phyloP scores from a whole-genome alignment of 495 filamentous ascomycete species.

The Penicillium arizonense region DNA sequence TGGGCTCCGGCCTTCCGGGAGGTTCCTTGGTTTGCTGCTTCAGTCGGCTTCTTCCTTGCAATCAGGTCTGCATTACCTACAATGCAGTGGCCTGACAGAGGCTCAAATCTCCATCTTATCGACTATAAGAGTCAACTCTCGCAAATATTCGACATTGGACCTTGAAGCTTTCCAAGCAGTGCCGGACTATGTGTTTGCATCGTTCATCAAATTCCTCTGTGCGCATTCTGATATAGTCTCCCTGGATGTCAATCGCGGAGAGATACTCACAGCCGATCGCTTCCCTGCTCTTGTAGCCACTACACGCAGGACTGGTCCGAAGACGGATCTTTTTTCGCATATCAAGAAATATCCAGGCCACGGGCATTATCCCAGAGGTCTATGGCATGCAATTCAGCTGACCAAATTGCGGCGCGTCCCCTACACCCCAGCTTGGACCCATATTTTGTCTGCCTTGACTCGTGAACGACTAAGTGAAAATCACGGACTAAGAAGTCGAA shows the following conservation, averaged over 20 bases:
- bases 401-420: conserved; percentile 28
- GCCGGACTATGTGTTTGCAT: conserved; percentile 41
- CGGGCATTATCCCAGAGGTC: conserved; percentile 23
- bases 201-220: conserved; percentile 51
- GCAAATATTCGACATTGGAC: conserved; percentile 13
- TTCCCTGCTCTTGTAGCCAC: conserved; percentile 31
- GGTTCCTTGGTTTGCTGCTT: conserved; percentile 50
- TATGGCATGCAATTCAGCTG: conserved; percentile 46
- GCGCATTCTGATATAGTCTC: conserved; percentile 15
- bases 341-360: conserved; percentile 15
- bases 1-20: conserved; percentile 38
- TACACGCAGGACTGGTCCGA: not conserved
- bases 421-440: conserved; percentile 40
- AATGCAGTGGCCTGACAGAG: conserved; percentile 30
- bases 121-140: conserved; percentile 20
- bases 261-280: conserved; percentile 27
- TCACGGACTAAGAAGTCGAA: conserved; percentile 15
- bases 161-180: conserved; percentile 27
- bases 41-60: conserved; percentile 36
- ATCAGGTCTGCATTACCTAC: conserved; percentile 42
- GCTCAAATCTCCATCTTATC: conserved; percentile 33
- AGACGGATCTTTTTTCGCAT: conserved; percentile 20
- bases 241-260: not conserved
- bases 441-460: conserved; percentile 31
- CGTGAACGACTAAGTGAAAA: conserved; percentile 16